These are phyloP conservation scores for Tricholomella constricta DNA, from an alignment of 768 basidiomycete genomes.

Conservation along the genomic window DNA sequence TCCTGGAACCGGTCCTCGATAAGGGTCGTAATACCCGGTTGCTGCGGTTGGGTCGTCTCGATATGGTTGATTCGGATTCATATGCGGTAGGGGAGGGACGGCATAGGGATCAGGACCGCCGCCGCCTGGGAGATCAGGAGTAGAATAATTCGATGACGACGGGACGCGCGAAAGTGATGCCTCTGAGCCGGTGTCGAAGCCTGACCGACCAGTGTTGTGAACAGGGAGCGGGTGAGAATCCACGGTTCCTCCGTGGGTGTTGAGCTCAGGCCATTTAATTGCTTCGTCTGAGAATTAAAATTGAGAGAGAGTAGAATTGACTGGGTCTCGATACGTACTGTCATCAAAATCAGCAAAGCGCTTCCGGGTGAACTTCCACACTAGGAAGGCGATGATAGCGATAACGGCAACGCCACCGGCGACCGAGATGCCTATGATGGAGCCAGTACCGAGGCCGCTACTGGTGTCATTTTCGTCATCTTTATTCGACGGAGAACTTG, in stretches of 20 bases:
- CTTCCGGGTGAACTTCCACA: constrained; percentile 88
- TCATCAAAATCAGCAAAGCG: constrained; percentile 76
- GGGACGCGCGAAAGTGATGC: constrained; percentile 55
- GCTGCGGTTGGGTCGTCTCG: constrained; percentile 62
- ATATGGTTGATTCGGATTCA: constrained; percentile 79
- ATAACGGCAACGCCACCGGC: constrained; percentile 82
- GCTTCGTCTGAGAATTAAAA: constrained; percentile 58
- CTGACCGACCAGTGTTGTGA: constrained; percentile 67
- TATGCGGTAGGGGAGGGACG: constrained; percentile 78
- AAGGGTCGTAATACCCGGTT: constrained; percentile 74
- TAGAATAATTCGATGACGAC: constrained; percentile 47
- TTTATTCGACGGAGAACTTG: constrained; percentile 30
- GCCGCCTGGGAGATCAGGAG: constrained; percentile 48
- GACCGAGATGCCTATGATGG: no score
- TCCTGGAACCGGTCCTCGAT: constrained; percentile 72
- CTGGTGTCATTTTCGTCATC: constrained; percentile 15
- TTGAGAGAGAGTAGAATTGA: constrained; percentile 6
- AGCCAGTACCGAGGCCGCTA: constrained; percentile 61
- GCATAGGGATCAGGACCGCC: constrained; percentile 69
- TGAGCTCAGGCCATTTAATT: constrained; percentile 91
- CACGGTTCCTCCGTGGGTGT: constrained; percentile 52
- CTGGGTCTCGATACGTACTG: constrained; percentile 49
- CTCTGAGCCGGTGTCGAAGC: constrained; percentile 71
- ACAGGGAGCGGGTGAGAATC: constrained; percentile 70
- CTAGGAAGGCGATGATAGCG: constrained; percentile 76